Evolutionary conservation across 176 grass and related monocot species (phyloP), one percentile per base, ranked within the genome.

Genomic region (Stipa capillata): DNA sequence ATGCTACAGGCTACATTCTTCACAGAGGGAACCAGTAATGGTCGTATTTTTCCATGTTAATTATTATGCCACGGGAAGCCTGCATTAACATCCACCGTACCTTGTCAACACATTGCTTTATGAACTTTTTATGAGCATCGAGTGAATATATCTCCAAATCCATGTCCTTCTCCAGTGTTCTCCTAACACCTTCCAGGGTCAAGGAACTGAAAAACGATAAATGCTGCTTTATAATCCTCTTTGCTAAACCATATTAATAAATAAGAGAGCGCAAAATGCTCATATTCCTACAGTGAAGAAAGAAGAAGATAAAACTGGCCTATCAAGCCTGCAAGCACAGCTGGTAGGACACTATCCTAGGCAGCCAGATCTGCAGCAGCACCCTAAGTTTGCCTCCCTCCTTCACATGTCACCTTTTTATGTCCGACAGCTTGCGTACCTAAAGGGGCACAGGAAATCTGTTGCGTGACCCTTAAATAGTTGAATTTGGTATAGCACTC

Each of bases 181-280:
- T 92, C 81, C 92, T 80, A 69, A 92, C 90, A 41, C 96, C 96
- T 95, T 93, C 96, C 21, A 98, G 89, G 62, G 96, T 98, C 74
- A 98, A 87, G 48, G 83, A 81, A 81, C 96, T 98, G 73, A 79
- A 89, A 87, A 29, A 61, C n/a, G 53, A 49, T 69, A 53, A 67
- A 67, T 20, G 16, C 6, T 12, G 23, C 18, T 7, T 79, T 75
- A 66, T 28, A 55, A 47, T 71, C 37, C 29, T 52, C 42, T 23
- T 67, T n/a, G n/a, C n/a, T n/a, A n/a, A n/a, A 65, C 52, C 44
- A 54, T 23, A 40, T 18, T 23, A 40, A 17, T 24, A 72, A 48
- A 55, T 72, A 49, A 58, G 8, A 25, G 20, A 67, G 61, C 57
- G 56, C 1, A 70, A 78, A 65, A 73, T 4, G 34, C 49, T 65